Conservation (phyloP, 352 stramenopile genomes). For the Phytophthora chlamydospora region DNA sequence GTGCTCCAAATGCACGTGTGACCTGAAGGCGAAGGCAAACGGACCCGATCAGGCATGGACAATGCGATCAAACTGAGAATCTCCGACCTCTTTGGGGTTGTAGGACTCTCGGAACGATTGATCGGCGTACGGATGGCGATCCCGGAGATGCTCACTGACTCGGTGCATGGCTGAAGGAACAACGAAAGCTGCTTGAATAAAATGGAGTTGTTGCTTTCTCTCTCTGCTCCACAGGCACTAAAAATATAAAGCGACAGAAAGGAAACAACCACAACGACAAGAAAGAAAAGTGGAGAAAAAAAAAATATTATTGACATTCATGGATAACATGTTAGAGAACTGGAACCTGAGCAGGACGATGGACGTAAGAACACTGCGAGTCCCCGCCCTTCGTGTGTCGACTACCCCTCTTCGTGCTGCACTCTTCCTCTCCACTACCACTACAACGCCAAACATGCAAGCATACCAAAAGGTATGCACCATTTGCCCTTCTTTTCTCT, state of each 20-base stretch:
- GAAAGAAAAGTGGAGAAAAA: constrained; percentile 13
- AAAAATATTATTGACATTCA: no score
- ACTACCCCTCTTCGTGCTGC: constrained; percentile 28
- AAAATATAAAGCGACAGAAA: not conserved
- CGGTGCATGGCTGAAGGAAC: constrained; percentile 48
- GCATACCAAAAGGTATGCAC: constrained; percentile 16
- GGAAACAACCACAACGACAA: not conserved
- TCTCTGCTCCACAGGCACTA: no score
- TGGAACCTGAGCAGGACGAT: constrained; percentile 3
- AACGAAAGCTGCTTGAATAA: no score
- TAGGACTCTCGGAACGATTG: constrained; percentile 62
- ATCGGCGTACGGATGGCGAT: constrained; percentile 68
- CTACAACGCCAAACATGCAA: constrained; percentile 7
- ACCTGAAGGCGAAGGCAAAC: constrained; percentile 39
- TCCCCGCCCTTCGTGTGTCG: constrained; percentile 30
- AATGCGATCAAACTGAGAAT: not conserved
- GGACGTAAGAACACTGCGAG: constrained; percentile 19
- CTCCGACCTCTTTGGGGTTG: constrained; percentile 46
- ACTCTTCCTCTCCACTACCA: constrained; percentile 34
- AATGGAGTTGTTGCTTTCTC: no score
- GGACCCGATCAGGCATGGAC: no score
- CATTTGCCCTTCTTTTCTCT: constrained; percentile 57
- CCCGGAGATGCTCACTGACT: constrained; percentile 68
- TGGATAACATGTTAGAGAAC: constrained; percentile 14
- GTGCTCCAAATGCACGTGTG: constrained; percentile 57